Base-by-base conservation (phyloP, 257 asterid species). In the Nicotiana sylvestris region DNA sequence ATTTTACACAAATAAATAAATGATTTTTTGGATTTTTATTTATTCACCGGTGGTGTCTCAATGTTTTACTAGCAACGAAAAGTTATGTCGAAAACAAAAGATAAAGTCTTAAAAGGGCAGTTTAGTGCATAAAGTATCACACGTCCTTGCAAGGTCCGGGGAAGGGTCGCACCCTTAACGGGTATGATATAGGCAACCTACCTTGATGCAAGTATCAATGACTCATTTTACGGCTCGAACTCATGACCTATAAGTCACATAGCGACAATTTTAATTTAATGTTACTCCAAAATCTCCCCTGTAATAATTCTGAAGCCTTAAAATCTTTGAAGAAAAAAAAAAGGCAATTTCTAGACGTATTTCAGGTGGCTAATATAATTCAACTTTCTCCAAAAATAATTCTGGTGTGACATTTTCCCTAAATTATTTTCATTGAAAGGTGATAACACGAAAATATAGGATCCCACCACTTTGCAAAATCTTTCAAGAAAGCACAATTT, bases 371-470 rank as follows among this genome's bases (percentile, higher is more conserved):
- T 6, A 72, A 46, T 13, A 72, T 72, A 46, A 21, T 70, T 16
- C 13, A 18, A 3, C 13, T 65, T 29, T 65, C 6, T 21, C 57
- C 57, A 29, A 35, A 35, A 4, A 25, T 0, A 46, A 0, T 0
- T 0, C 15, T 46, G n/a, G 43, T 76, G 9, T 27, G 64, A 51
- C 80, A 1, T 15, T 76, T 49, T 16, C 46, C 35, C 16, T 25
- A 27, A 27, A 72, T 15, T 76, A 13, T 21, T 76, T 8, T 51
- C 46, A 76, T 6, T 51, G 80, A 76, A 27, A 15, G 29, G 80
- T 49, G 80, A 76, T 76, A 27, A 76, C 27, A 76, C 64, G 64
- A 76, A 51, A 76, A 76, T 76, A 27, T 37, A 27, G 10, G n/a
- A 51, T 76, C 43, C 80, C 29, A 27, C 60, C 80, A 51, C 64